Base-by-base conservation (phyloP, 495 filamentous ascomycete species). In the Lasiosphaeria ovina region DNA sequence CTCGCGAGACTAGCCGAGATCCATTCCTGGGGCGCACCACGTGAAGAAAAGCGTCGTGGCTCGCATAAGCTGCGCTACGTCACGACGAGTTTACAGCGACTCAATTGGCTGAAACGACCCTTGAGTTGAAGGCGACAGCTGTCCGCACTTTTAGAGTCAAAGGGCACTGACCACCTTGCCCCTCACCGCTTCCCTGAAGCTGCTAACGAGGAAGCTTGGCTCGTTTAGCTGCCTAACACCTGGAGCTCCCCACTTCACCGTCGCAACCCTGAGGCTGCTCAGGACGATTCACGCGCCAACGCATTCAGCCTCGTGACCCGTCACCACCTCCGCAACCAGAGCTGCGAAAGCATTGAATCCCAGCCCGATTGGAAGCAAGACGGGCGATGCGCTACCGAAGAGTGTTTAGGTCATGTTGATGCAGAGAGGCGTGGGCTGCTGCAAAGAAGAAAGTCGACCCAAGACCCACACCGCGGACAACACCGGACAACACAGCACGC, bases 61-160 rank as follows among this genome's bases (percentile, higher is more conserved):
- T 9, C 44, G 44, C 58, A 54, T 60, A 60, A 60, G 3, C 35
- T 45, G 17, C 12, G 58, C 50, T 53, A 60, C 58, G 58, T 60
- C 58, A 60, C 58, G 50, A 48, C 35, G 12, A 11, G 44, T 24
- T 24, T 24, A 24, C 24, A 24, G 24, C 24, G 24, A 24, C 24
- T 24, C 24, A 24, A 24, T 24, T 24, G 24, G 24, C 34, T 33
- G 32, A 32, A 32, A 33, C 6, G 32, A 10, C 16, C 7, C 12
- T 52, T 32, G 50, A 52, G n/a, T 52, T 16, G 51, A 33, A 11
- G 32, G 14, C 51, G 16, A 31, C 34, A 9, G 48, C 31, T 24
- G 24, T 2, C 24, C 24, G 31, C 38, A 42, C 8, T 8, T 42
- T 14, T 42, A 1, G 38, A 3, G 38, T n/a, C 1, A 4, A n/a